A percentile compares a stretch with the other conserved stretches of the same genome.
Conservation (phyloP, 495 filamentous ascomycete species). For the Penicillium manginii region DNA sequence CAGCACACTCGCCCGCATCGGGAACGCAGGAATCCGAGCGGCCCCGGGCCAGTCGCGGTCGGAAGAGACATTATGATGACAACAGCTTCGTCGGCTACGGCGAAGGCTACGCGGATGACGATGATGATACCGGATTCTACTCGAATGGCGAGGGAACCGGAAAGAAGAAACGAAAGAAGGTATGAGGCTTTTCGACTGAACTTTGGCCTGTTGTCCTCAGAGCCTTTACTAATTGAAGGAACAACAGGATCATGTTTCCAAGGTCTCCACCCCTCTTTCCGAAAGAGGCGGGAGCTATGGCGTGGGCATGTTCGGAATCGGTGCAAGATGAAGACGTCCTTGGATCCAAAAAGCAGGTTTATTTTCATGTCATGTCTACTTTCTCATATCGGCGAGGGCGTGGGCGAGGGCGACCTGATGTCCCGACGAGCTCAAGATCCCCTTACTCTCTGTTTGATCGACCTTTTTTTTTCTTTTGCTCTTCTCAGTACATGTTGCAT, state of each 20-base stretch:
- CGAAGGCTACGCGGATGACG: conserved; percentile 65
- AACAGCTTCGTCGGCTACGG: conserved; percentile 70
- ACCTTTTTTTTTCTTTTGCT: conserved; percentile 25
- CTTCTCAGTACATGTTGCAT: conserved; percentile 57
- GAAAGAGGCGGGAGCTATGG: conserved; percentile 52
- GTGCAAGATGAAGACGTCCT: conserved; percentile 41
- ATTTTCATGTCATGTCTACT: conserved; percentile 18
- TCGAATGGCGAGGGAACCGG: conserved; percentile 50
- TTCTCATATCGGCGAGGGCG: conserved; percentile 22
- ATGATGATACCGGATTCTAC: conserved; percentile 55
- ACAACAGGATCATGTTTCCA: conserved; percentile 48
- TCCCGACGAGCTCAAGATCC: conserved; percentile 9
- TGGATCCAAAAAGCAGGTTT: conserved; percentile 27
- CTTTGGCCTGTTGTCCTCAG: not conserved
- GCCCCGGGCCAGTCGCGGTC: conserved; percentile 59
- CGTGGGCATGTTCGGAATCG: conserved; percentile 53
- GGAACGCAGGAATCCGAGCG: conserved; percentile 46
- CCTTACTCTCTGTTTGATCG: conserved; percentile 19
- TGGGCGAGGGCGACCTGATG: conserved; percentile 4
- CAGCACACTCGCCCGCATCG: conserved; percentile 36
- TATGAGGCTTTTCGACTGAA: conserved; percentile 24
- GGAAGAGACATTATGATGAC: conserved; percentile 71
- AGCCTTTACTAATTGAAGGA: conserved; percentile 6
- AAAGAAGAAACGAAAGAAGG: conserved; percentile 59
- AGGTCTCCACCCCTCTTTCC: conserved; percentile 47